These are phyloP conservation scores for Artemisia tridentata DNA, from an alignment of 129 eudicot species.

Conservation along the genomic window DNA sequence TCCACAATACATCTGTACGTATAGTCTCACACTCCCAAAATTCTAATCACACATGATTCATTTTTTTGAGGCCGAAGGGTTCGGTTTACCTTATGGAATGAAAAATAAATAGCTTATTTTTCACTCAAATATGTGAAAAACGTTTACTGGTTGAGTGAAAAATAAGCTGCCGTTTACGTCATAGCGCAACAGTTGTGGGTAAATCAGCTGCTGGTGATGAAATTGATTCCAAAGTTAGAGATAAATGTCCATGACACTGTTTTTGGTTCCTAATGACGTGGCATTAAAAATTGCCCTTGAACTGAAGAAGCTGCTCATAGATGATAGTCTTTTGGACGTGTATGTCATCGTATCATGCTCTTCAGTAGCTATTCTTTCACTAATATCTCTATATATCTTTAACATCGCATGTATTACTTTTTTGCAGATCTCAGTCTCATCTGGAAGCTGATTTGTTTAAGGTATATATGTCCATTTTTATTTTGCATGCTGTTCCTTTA, in stretches of 20 bases:
- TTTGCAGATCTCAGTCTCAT: constrained; percentile 90
- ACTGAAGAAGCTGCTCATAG: constrained; percentile 94
- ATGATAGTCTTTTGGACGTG: constrained; percentile 96
- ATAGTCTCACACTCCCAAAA: too few relatives aligned
- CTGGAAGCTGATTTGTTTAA: constrained; percentile 94
- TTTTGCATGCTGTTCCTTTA: not conserved
- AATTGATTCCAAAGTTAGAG: too few relatives aligned
- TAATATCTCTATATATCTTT: constrained; percentile 1
- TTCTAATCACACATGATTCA: too few relatives aligned
- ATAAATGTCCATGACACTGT: constrained; percentile 19
- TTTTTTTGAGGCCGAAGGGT: too few relatives aligned
- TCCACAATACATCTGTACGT: too few relatives aligned
- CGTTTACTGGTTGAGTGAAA: too few relatives aligned
- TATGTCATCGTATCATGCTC: constrained; percentile 34
- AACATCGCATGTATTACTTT: constrained; percentile 7
- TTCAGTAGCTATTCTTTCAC: constrained; percentile 10
- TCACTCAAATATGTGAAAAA: too few relatives aligned
- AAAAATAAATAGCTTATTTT: too few relatives aligned
- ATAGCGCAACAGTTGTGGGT: too few relatives aligned
- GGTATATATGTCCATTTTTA: constrained; percentile 43
- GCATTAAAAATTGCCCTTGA: constrained; percentile 96
- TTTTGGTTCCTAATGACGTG: constrained; percentile 88
- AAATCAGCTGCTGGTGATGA: too few relatives aligned
- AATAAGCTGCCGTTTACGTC: too few relatives aligned
- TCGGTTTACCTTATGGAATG: too few relatives aligned